phyloP scores from a whole-genome alignment of 306 rosid species.

The Quercus parvula region DNA sequence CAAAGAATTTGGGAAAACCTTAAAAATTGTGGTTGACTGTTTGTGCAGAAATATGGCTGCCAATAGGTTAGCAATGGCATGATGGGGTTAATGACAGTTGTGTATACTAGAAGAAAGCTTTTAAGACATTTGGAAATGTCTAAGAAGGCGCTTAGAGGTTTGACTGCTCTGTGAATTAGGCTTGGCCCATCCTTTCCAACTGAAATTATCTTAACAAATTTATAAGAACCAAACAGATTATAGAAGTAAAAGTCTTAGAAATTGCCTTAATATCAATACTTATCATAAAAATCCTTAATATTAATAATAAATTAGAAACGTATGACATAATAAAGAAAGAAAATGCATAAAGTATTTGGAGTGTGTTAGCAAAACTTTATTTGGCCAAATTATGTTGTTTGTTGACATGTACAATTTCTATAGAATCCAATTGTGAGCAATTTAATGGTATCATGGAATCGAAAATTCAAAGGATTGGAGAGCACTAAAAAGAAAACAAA shows the following conservation, averaged over 20 bases:
- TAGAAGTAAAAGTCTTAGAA: too few species aligned
- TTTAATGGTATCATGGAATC: background rate
- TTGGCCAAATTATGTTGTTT: background rate
- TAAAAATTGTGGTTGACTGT: background rate
- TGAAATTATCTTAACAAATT: background rate
- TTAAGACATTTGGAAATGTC: background rate
- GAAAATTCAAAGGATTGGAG: background rate
- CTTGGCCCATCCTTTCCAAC: background rate
- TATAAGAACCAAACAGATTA: background rate
- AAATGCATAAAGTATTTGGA: too few species aligned
- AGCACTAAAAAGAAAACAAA: background rate
- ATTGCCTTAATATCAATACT: too few species aligned
- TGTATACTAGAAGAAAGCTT: background rate
- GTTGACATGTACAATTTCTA: background rate
- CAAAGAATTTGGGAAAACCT: background rate
- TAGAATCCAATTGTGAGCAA: background rate
- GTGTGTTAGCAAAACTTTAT: background rate
- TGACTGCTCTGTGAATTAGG: background rate
- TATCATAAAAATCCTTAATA: too few species aligned
- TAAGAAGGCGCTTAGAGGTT: background rate
- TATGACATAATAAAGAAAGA: too few species aligned
- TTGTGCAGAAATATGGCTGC: background rate
- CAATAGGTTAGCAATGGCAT: background rate
- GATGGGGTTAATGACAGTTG: background rate
- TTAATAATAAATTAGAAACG: too few species aligned